These are phyloP conservation scores for Glarea lozoyensis DNA, from an alignment of 495 filamentous ascomycete species.

Conservation along the genomic window DNA sequence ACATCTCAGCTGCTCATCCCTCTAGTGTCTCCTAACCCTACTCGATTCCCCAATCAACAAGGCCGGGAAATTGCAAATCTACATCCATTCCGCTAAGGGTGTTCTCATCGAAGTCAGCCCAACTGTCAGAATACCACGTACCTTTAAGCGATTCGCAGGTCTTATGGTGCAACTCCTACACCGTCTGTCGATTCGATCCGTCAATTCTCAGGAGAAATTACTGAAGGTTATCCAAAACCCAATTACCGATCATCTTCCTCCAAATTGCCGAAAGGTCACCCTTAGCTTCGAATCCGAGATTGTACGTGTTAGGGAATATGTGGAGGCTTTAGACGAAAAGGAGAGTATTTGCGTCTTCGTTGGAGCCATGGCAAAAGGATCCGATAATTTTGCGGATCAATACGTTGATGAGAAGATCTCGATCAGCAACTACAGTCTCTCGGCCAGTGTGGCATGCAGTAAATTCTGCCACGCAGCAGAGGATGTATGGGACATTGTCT, in stretches of 20 bases:
- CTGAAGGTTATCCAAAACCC: slow-evolving; percentile 96
- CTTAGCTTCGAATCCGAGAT: slow-evolving; percentile 85
- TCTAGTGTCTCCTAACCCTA: slow-evolving; percentile 89
- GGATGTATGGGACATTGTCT: slow-evolving; percentile 92
- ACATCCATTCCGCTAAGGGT: slow-evolving; percentile 94
- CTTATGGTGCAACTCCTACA: slow-evolving; percentile 99
- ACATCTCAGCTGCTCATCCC: slow-evolving; percentile 9
- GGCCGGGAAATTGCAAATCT: slow-evolving; percentile 93
- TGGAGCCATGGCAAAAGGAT: slow-evolving; percentile 95
- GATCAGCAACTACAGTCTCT: slow-evolving; percentile 95
- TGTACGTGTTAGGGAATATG: slow-evolving; percentile 80
- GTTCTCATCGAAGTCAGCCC: slow-evolving; percentile 97
- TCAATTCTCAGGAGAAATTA: slow-evolving; percentile 92
- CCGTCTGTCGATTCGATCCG: slow-evolving; percentile 88
- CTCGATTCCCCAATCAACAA: slow-evolving; percentile 98
- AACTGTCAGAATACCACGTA: slow-evolving; percentile 90
- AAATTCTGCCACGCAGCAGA: slow-evolving; percentile 99
- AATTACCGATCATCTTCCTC: slow-evolving; percentile 91
- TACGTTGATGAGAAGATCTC: slow-evolving; percentile 96
- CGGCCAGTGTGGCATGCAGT: slow-evolving; percentile 94
- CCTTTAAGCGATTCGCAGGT: slow-evolving; percentile 97
- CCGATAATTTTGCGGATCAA: slow-evolving; percentile 88
- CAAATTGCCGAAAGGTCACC: slow-evolving; percentile 95
- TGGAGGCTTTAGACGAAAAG: slow-evolving; percentile 63
- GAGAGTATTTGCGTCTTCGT: slow-evolving; percentile 97